Percentiles rank a stretch among this genome's conserved stretches.
Conservation (phyloP, 2,329 filamentous ascomycete species). For the Ascochyta viciae-villosae region DNA sequence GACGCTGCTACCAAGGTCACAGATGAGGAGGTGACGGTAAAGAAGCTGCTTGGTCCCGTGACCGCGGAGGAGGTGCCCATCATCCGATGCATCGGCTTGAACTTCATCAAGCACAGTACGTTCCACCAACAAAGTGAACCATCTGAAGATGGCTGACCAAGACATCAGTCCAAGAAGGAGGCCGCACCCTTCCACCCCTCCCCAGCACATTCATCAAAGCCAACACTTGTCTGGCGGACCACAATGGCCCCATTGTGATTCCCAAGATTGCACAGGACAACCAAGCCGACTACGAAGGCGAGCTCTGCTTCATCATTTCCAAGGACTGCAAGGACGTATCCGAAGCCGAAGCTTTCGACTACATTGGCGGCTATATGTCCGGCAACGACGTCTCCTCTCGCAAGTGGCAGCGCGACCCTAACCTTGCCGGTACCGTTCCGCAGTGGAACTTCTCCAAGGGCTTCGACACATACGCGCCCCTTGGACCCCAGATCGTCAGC, state of each 20-base stretch:
- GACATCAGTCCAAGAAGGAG: conserved; percentile 58
- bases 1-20: conserved; percentile 60
- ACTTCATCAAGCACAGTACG: conserved; percentile 65
- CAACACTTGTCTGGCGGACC: conserved; percentile 49
- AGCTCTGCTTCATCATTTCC: conserved; percentile 58
- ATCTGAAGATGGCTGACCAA: background rate
- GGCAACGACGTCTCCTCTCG: conserved; percentile 65
- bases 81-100: conserved; percentile 65
- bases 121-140: background rate
- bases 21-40: conserved; percentile 62
- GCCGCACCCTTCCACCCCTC: conserved; percentile 58
- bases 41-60: conserved; percentile 62
- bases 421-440: conserved; percentile 59
- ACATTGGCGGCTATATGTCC: conserved; percentile 61
- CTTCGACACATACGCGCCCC: conserved; percentile 63
- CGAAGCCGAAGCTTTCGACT: conserved; percentile 54
- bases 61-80: conserved; percentile 61
- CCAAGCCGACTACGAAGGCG: conserved; percentile 53
- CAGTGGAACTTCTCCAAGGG: conserved; percentile 66
- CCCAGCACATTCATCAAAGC: conserved; percentile 62
- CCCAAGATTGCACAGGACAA: conserved; percentile 59
- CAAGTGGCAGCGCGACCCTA: conserved; percentile 60
- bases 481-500: conserved; percentile 60
- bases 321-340: conserved; percentile 60
- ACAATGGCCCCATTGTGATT: conserved; percentile 54